phyloP scores from a whole-genome alignment of 176 grass and related monocot species.

The Panicum miliaceum region DNA sequence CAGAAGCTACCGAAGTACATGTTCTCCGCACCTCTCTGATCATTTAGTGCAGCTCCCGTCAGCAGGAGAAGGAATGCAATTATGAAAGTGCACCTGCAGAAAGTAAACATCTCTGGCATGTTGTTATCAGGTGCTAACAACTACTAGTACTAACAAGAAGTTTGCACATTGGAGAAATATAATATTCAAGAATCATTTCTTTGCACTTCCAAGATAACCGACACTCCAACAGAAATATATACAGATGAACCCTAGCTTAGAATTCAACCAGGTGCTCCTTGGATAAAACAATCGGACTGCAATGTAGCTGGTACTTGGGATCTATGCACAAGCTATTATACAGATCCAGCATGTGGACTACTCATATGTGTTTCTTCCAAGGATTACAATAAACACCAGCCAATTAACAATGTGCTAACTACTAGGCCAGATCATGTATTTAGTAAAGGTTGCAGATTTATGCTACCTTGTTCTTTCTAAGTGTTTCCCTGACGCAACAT shows the following conservation, averaged over 20 bases:
- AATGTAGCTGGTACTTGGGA: constrained; percentile 17
- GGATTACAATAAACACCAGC: constrained; percentile 24
- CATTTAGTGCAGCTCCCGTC: constrained; percentile 86
- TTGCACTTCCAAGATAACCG: neutral
- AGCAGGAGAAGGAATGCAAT: constrained; percentile 87
- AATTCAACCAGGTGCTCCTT: neutral
- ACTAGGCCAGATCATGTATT: neutral
- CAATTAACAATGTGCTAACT: neutral
- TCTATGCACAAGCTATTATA: constrained; percentile 30
- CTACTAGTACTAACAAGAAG: neutral
- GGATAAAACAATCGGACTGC: neutral
- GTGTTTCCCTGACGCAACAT: neutral
- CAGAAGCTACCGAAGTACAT: constrained; percentile 92
- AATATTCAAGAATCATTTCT: neutral
- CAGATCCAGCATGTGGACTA: neutral
- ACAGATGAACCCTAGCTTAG: neutral
- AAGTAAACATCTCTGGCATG: neutral
- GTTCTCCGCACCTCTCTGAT: constrained; percentile 80
- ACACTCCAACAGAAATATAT: neutral
- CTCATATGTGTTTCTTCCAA: constrained; percentile 13
- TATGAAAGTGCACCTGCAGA: constrained; percentile 79
- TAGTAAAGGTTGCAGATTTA: neutral
- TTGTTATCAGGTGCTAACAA: neutral
- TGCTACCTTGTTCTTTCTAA: neutral
- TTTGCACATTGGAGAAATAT: neutral